Evolutionary conservation across 257 asterid species (phyloP).

Genomic region (Eucommia ulmoides): DNA sequence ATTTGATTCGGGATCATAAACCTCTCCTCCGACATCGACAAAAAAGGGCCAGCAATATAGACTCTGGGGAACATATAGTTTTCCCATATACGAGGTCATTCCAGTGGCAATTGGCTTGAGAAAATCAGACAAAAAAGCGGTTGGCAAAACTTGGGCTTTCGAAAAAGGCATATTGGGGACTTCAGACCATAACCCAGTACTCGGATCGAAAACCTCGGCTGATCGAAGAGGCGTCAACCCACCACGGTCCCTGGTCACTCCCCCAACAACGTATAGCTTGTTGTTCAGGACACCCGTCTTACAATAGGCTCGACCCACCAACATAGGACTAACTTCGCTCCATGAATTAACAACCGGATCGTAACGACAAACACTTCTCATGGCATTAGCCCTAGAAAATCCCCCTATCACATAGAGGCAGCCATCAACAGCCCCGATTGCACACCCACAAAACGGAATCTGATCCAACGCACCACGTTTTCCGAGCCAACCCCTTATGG

Average conservation of each 20-base stretch:
- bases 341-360: constrained; percentile 59
- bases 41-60: constrained; percentile 89
- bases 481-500: constrained; percentile 59
- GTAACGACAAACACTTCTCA: constrained; percentile 55
- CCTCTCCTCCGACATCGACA: constrained; percentile 96
- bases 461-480: constrained; percentile 46
- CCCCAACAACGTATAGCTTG: constrained; percentile 84
- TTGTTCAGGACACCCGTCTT: constrained; percentile 60
- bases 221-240: constrained; percentile 77
- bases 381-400: constrained; percentile 46
- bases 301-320: constrained; percentile 62
- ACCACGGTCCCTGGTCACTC: constrained; percentile 71
- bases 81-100: constrained; percentile 72
- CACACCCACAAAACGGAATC: constrained; percentile 76
- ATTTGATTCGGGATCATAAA: constrained; percentile 73
- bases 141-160: constrained; percentile 72
- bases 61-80: constrained; percentile 82
- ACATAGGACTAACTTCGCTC: constrained; percentile 31
- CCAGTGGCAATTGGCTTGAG: constrained; percentile 96
- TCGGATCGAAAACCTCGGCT: constrained; percentile 81
- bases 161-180: constrained; percentile 89
- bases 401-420: constrained; percentile 82
- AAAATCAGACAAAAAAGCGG: constrained; percentile 77
- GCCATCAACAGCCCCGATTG: constrained; percentile 68
- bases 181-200: constrained; percentile 58